Evolutionary conservation across 305 asterid species (phyloP), one percentile per base, ranked within the genome.

Genomic region (Fraxinus velutina): DNA sequence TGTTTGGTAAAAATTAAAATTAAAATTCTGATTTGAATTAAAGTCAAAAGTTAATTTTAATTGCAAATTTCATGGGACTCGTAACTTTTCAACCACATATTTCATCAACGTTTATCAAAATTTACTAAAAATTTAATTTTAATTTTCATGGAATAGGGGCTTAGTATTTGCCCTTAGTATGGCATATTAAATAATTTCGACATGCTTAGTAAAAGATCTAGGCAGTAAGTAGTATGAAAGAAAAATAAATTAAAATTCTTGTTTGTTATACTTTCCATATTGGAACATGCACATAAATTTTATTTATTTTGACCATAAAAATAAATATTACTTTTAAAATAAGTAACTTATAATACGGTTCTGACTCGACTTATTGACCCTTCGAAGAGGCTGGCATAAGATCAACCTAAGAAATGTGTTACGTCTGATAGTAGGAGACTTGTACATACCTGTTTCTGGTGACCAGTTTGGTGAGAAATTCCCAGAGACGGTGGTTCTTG

Each of bases 401-500:
- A 17, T 64, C 29, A 15, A 64, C 73, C 34, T 2, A 64, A 24
- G 73, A 50, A 50, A 22, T 22, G 17, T 21, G 17, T 64, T 22
- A 62, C 9, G 73, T 60, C 17, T 9, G 50, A 24, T 75, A 42
- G 80, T 22, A 32, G 84, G 81, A 50, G 19, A 82, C 22, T 21
- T 62, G 12, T 0, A 77, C 78, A 9, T 24, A 96, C 99, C 97
- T 94, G 91, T 96, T 93, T 82, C 98, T 78, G 80, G 97, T 96
- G 76, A 93, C 27, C 0, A 96, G 84, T 92, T 93, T 94, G 90
- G 96, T 83, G 36, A 96, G 90, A 85, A 88, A 92, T 22, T 96
- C 97, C 97, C 97, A 92, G 0, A 92, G 12, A 2, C 98, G 95
- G 79, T 96, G 99, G 84, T 96, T 92, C 86, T 91, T 96, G 94